Evolutionary conservation across 2,329 filamentous ascomycete species (phyloP).

Genomic region (Cytospora piceicola): DNA sequence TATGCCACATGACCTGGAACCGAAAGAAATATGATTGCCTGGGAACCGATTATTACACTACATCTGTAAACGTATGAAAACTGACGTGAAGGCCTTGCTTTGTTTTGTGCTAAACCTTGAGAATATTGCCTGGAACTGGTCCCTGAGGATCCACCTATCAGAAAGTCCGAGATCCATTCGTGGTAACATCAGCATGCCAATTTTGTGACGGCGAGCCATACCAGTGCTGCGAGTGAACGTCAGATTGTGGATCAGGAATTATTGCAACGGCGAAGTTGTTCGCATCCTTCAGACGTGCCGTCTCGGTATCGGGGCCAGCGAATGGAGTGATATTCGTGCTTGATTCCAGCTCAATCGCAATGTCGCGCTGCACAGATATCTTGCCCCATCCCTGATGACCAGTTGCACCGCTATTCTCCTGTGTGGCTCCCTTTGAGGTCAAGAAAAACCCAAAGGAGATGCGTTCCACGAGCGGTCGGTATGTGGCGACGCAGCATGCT

Average conservation of each 20-base stretch:
- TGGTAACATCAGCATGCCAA: neutral
- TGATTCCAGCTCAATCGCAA: neutral
- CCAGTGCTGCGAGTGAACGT: neutral
- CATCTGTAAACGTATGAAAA: too few relatives aligned
- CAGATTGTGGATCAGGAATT: neutral
- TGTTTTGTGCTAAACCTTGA: too few relatives aligned
- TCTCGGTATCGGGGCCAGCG: neutral
- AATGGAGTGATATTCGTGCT: neutral
- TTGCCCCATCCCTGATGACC: neutral
- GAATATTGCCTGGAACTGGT: too few relatives aligned
- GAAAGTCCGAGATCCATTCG: too few relatives aligned
- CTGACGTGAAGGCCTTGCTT: too few relatives aligned
- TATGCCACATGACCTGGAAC: too few relatives aligned
- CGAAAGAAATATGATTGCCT: too few relatives aligned
- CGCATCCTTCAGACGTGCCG: neutral
- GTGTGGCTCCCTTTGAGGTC: neutral
- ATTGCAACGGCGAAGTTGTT: neutral
- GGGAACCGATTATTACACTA: too few relatives aligned
- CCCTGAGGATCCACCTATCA: too few relatives aligned
- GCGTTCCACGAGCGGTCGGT: constrained; percentile 7
- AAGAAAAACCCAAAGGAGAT: neutral
- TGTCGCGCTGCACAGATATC: neutral
- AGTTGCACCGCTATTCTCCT: neutral
- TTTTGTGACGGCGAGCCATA: neutral
- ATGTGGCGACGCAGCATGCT: constrained; percentile 3